Base-by-base conservation (phyloP, 2,329 filamentous ascomycete species). In the Raffaelea arxii region DNA sequence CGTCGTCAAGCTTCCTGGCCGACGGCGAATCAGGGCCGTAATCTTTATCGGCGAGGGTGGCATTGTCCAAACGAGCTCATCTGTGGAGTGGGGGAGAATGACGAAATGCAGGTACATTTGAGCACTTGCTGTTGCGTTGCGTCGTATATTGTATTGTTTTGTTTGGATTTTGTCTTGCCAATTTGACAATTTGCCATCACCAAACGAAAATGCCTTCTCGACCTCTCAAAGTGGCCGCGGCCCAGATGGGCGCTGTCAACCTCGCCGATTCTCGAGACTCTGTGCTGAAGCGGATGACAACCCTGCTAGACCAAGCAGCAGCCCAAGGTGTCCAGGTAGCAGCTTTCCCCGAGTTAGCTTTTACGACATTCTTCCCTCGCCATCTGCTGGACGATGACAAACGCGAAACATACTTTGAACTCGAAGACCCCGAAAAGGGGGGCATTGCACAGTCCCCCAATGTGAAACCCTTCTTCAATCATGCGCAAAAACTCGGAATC, bases 351-450 rank as follows among this genome's bases (percentile, higher is more conserved):
- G 74, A 77, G 57, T 62, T 66, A 11, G 68, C 72, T 16, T 64
- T 77, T 11, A 75, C 72, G 1, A 77, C 73, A 1, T 77, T 78
- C 64, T 77, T 77, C 54, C 73, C 74, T 0, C 66, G 71, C 4
- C 66, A 74, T 51, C 59, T 74, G 25, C 66, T 74, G 49, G 56
- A 64, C 12, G 65, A 70, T 46, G 56, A 63, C 10, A 65, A 70
- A 42, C 57, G 62, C 21, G 69, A 70, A 44, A 51, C 54, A 10
- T 77, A 68, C 60, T 77, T 77, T 54, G 74, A 77, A 50, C 63
- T 65, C 45, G 62, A 59, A 51, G 25, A 64, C 69, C 7, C 25
- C 32, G 12, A 16, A 5, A 27, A 54, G 53, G 23, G 25, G 30
- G 2, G 40, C 58, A 18, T 56, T 70, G 21, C 57, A 61, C 3